Evolutionary conservation across 2,329 filamentous ascomycete species (phyloP).

Genomic region (Zasmidium cellare): DNA sequence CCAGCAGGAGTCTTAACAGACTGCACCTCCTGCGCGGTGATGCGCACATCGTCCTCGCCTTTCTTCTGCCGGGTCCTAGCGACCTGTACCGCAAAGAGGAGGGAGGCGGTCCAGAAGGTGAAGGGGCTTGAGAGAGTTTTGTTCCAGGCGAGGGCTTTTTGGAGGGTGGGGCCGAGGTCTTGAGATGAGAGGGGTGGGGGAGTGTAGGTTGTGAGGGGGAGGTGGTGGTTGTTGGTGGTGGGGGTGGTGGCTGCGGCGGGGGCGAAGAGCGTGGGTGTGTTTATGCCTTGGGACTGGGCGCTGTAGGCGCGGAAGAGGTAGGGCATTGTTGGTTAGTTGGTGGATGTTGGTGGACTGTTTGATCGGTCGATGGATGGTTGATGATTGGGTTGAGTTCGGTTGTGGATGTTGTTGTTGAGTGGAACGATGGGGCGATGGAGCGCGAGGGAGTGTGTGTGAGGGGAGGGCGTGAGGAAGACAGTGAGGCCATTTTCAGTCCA

Average conservation of each 20-base stretch:
- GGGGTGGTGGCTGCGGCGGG: constrained; percentile 2
- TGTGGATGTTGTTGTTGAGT: too few relatives aligned
- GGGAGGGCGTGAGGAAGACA: too few relatives aligned
- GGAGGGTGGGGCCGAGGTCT: constrained; percentile 2
- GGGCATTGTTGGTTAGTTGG: background rate
- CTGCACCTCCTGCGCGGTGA: constrained; percentile 6
- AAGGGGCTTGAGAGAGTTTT: constrained; percentile 8
- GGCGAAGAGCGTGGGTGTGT: constrained; percentile 7
- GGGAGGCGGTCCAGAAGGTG: constrained; percentile 13
- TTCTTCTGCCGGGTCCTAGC: constrained; percentile 4
- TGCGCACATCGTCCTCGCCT: constrained; percentile 7
- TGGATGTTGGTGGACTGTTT: background rate
- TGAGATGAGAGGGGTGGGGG: too few relatives aligned
- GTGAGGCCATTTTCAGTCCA: too few relatives aligned
- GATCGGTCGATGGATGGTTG: too few relatives aligned
- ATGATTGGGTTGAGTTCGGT: too few relatives aligned
- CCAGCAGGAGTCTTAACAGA: constrained; percentile 2
- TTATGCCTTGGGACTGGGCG: constrained; percentile 11
- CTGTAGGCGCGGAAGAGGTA: constrained; percentile 12
- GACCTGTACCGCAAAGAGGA: constrained; percentile 12
- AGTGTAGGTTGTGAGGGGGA: background rate
- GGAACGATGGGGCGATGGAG: too few relatives aligned
- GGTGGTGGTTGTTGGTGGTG: background rate
- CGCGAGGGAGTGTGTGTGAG: too few relatives aligned
- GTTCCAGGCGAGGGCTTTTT: constrained; percentile 7